Base-by-base conservation (phyloP, 2,329 filamentous ascomycete species). In the Fusarium subglutinans region DNA sequence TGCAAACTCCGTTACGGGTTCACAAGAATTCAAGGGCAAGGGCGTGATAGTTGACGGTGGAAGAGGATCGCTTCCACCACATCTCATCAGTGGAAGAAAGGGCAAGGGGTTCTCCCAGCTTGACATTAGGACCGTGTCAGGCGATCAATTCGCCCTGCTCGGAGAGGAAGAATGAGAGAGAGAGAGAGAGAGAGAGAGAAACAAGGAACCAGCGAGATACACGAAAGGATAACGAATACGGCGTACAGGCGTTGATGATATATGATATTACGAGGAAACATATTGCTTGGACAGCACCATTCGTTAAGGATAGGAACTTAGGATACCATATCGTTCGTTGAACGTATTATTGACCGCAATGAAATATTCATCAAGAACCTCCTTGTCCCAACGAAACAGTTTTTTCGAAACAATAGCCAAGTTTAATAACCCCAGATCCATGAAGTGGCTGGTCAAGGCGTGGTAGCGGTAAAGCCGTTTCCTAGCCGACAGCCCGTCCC, bases 1-100 rank as follows among this genome's bases (percentile, higher is more conserved):
- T 15, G 82, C 85, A 18, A 63, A 81, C 66, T 82, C 83, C 24
- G 79, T 85, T 22, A 83, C 83, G 30, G 87, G 87, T 6, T 71
- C 63, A 15, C 79, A 88, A 37, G 60, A 66, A 5, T 79, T 85
- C 13, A 69, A 58, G 26, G 88, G 88, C 20, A 80, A 84, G 45
- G 87, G 82, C 22, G 81, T 90, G 18, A 70, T 80, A 58, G 73
- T 87, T 7, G 78, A 77, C 7, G 69, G 75, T 4, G 81, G 80
- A 77, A 80, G 80, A 8, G 80, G 82, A 4, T 72, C 56, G 41
- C 67, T 82, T 24, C 78, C 79, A 45, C 78, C 79, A 44, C 80
- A 79, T 66, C 66, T 73, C 8, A 63, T 84, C 26, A 33, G 80
- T 44, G 86, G 84, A 2, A 78, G 74, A 67, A 87, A 87, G 81